These are phyloP conservation scores for Sphagnum contortum DNA, from an alignment of 225 moss, liverwort and hornwort genomes.

Conservation along the genomic window DNA sequence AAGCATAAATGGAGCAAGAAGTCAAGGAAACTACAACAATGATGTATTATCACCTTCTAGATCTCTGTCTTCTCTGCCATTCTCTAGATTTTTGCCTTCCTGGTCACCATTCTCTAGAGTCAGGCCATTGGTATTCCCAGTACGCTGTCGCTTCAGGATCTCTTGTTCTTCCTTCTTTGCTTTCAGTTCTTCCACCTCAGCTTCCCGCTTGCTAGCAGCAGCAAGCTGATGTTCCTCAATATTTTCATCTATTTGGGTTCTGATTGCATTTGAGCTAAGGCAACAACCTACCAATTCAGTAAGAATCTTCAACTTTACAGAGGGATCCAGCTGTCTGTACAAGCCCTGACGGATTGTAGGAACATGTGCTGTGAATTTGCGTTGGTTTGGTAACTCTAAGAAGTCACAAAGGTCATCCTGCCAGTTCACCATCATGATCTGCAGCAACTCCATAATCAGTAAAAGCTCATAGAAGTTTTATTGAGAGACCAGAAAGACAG, in stretches of 20 bases:
- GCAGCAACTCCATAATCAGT: slow-evolving; percentile 3
- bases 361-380: slow-evolving; percentile 39
- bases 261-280: slow-evolving; percentile 60
- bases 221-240: slow-evolving; percentile 77
- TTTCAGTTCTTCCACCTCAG: slow-evolving; percentile 62
- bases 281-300: slow-evolving; percentile 66
- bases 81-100: slow-evolving; percentile 33
- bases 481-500: too few species aligned
- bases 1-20: too few species aligned
- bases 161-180: slow-evolving; percentile 66
- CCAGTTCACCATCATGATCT: slow-evolving; percentile 33
- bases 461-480: too few species aligned
- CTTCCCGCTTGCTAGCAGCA: slow-evolving; percentile 66
- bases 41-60: not conserved
- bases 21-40: too few species aligned
- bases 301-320: slow-evolving; percentile 72
- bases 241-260: slow-evolving; percentile 87
- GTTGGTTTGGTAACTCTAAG: slow-evolving; percentile 66
- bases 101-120: slow-evolving; percentile 31
- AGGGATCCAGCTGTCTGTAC: slow-evolving; percentile 53
- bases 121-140: slow-evolving; percentile 28
- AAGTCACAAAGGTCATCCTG: slow-evolving; percentile 95
- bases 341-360: slow-evolving; percentile 79
- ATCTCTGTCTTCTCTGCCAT: slow-evolving; percentile 25
- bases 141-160: slow-evolving; percentile 44